Evolutionary conservation across 768 basidiomycete species (phyloP).

Genomic region (Lactifluus piperatus): DNA sequence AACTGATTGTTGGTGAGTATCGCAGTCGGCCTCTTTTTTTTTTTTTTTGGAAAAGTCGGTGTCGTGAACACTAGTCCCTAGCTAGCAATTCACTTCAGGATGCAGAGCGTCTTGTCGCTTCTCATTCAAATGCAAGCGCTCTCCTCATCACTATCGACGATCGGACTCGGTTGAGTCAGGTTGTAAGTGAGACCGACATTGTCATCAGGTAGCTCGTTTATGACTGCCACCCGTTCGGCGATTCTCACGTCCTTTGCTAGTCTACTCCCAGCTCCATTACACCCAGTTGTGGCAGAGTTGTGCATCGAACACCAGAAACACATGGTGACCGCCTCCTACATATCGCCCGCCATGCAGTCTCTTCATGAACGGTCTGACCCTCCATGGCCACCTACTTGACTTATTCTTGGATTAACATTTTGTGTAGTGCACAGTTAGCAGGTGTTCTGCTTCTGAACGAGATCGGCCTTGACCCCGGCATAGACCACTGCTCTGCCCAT

Average conservation of each 20-base stretch:
- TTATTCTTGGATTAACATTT: neutral
- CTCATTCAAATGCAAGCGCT: conserved; percentile 44
- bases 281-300: conserved; percentile 57
- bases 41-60: neutral
- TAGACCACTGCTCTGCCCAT: conserved; percentile 84
- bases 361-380: conserved; percentile 49
- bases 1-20: conserved; percentile 67
- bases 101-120: conserved; percentile 38
- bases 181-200: conserved; percentile 63
- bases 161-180: conserved; percentile 32
- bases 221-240: neutral
- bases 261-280: conserved; percentile 70
- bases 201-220: conserved; percentile 59
- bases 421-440: conserved; percentile 45
- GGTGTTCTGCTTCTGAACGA: conserved; percentile 79
- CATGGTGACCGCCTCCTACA: conserved; percentile 88
- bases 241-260: conserved; percentile 32
- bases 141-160: conserved; percentile 55
- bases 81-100: conserved; percentile 67
- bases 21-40: neutral
- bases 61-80: conserved; percentile 25
- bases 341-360: conserved; percentile 64
- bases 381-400: neutral
- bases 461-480: conserved; percentile 83
- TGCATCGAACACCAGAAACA: conserved; percentile 67